Conservation (phyloP, 2,329 filamentous ascomycete species). For the Colletotrichum musicola region DNA sequence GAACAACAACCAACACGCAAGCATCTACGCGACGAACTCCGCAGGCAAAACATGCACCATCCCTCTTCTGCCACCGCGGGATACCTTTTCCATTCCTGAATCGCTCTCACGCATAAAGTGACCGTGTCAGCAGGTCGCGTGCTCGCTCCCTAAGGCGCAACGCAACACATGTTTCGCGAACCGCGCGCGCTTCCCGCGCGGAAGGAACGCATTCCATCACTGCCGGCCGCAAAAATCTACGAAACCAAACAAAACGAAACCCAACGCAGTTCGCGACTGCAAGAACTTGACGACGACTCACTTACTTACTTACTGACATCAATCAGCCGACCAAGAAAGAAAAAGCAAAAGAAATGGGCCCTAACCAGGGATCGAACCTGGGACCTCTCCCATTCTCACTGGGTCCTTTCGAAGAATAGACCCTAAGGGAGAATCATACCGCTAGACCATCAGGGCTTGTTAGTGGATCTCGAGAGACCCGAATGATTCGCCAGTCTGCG, state of each 20-base stretch:
- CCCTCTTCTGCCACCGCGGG: too few species aligned
- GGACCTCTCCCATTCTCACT: constrained; percentile 28
- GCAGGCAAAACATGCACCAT: too few species aligned
- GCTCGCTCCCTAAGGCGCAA: too few species aligned
- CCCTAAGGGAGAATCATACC: constrained; percentile 40
- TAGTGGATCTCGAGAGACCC: background rate
- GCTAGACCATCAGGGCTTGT: constrained; percentile 37
- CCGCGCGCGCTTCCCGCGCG: background rate
- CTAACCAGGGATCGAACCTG: constrained; percentile 40
- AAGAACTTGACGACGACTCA: too few species aligned
- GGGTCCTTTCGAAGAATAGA: background rate
- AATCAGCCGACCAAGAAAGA: too few species aligned
- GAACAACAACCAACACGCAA: too few species aligned
- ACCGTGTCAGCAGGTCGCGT: constrained; percentile 8
- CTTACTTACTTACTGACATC: too few species aligned
- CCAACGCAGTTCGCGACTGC: too few species aligned
- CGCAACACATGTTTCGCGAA: background rate
- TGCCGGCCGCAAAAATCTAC: too few species aligned
- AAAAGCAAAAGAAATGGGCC: constrained; percentile 22
- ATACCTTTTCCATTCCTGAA: background rate
- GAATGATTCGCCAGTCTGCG: background rate
- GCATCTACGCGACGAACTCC: too few species aligned
- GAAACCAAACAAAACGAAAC: background rate
- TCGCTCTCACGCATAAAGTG: constrained; percentile 12
- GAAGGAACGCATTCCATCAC: background rate